Conservation (phyloP, 192 early-diverging fungal species). For the Linnemannia elongata region DNA sequence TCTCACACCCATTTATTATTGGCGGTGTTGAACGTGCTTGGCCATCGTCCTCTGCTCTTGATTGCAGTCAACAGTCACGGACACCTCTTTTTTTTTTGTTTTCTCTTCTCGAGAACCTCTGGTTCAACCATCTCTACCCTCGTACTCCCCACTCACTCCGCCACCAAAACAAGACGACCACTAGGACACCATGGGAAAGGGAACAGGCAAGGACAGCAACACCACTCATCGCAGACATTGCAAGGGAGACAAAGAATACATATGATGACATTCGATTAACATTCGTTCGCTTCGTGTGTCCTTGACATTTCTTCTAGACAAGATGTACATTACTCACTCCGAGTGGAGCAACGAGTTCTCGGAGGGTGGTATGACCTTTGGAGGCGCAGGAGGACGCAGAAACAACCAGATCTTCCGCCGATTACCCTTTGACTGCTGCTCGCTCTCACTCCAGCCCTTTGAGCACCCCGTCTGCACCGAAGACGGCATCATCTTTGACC, state of each 20-base stretch:
- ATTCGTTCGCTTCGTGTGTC: background rate
- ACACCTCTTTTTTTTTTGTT: constrained; percentile 3
- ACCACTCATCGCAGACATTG: background rate
- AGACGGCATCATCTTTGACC: constrained; percentile 92
- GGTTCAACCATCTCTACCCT: background rate
- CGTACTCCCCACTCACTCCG: background rate
- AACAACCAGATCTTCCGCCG: constrained; percentile 73
- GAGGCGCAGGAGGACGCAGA: constrained; percentile 72
- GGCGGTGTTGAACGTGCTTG: constrained; percentile 9
- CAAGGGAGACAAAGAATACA: background rate
- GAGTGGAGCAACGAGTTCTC: constrained; percentile 75
- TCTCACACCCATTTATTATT: background rate
- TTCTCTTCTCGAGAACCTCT: background rate
- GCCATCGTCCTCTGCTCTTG: background rate
- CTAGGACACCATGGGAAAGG: constrained; percentile 44
- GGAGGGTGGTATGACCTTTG: constrained; percentile 72
- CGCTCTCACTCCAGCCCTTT: constrained; percentile 92
- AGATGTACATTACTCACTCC: constrained; percentile 90
- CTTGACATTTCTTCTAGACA: constrained; percentile 69
- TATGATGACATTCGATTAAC: background rate
- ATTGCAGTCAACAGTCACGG: background rate
- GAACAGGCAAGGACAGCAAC: constrained; percentile 39
- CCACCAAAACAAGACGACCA: background rate
- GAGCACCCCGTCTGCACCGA: constrained; percentile 86
- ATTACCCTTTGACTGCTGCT: constrained; percentile 89